Conservation (phyloP, 495 filamentous ascomycete species). For the Echria macrotheca region DNA sequence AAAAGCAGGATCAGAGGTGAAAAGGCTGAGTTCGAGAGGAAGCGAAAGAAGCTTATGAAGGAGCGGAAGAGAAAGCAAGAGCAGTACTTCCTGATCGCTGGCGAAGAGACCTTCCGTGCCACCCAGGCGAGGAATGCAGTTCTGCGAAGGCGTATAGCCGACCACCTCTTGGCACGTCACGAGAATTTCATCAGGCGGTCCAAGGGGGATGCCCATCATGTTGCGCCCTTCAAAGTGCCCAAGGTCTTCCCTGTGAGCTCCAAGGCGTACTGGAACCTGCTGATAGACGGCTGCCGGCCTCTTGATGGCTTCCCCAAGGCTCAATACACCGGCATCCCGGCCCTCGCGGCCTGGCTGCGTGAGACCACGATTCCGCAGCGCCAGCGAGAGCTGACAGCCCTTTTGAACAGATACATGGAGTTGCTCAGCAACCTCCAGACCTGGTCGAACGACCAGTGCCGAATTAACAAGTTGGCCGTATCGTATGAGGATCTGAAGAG, state of each 20-base stretch:
- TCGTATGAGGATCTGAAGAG: constrained; percentile 1
- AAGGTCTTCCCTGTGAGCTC: constrained; percentile 11
- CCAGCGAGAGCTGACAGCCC: constrained; percentile 3
- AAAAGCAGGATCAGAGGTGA: no score
- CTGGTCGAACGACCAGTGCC: constrained; percentile 10
- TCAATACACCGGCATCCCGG: constrained; percentile 23
- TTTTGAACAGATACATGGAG: constrained; percentile 10
- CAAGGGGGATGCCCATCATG: neutral
- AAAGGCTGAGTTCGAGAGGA: no score
- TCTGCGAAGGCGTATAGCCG: neutral
- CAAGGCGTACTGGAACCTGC: constrained; percentile 19
- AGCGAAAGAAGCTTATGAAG: no score
- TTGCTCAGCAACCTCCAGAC: constrained; percentile 9
- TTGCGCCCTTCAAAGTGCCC: neutral
- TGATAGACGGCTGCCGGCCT: no score
- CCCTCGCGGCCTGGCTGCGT: constrained; percentile 13
- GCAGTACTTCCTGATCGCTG: no score
- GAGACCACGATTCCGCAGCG: constrained; percentile 11
- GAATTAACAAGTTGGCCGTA: neutral
- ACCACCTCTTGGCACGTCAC: neutral
- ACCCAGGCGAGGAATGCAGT: neutral
- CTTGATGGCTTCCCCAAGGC: constrained; percentile 15
- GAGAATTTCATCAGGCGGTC: neutral
- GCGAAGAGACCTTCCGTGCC: neutral
- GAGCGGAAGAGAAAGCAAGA: no score